Percentiles rank a stretch among this genome's conserved stretches.
phyloP scores from a whole-genome alignment of 805 yeast genomes.

The Candida pseudofarinosa region DNA sequence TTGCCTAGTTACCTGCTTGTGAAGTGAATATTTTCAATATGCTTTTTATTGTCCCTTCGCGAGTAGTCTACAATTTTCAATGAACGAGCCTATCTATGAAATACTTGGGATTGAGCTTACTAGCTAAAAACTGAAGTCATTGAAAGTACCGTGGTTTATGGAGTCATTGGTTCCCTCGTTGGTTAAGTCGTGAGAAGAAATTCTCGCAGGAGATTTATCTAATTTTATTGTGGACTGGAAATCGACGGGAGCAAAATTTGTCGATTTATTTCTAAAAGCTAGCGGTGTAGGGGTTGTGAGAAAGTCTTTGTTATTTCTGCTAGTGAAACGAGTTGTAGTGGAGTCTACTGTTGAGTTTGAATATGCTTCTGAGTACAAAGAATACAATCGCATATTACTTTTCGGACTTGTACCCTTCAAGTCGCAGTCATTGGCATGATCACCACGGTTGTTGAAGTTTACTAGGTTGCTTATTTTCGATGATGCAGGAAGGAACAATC shows the following conservation, averaged over 20 bases:
- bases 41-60: background rate
- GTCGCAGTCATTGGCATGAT: background rate
- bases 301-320: background rate
- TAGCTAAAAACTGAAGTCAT: background rate
- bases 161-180: background rate
- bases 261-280: background rate
- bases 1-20: background rate
- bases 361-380: background rate
- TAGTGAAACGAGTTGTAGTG: background rate
- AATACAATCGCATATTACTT: background rate
- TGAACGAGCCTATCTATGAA: too few species aligned
- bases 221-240: background rate
- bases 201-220: background rate
- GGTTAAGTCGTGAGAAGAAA: background rate
- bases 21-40: background rate
- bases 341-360: background rate
- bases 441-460: background rate
- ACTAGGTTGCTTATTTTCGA: background rate
- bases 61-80: too few species aligned
- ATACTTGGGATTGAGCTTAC: background rate
- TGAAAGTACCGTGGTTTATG: background rate
- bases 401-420: background rate
- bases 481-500: constrained; percentile 1
- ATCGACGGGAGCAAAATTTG: background rate
- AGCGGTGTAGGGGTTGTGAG: background rate